Evolutionary conservation across 1,284 basidiomycete species (phyloP).

Genomic region (Coniferiporia weirii): DNA sequence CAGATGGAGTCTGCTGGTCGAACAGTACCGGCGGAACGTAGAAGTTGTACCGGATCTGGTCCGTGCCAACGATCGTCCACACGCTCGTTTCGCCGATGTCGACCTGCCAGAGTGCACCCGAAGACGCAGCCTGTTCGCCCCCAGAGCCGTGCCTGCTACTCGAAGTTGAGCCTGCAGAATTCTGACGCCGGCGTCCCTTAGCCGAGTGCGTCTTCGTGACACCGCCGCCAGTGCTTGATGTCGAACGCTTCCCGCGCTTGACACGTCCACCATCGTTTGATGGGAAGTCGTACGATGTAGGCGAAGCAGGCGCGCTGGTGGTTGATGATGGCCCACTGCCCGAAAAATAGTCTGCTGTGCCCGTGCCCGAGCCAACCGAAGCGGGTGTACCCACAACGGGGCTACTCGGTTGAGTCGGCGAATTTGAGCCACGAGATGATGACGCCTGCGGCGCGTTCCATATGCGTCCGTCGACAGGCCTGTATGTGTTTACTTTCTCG

Average conservation of each 20-base stretch:
- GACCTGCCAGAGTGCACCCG: slow-evolving; percentile 80
- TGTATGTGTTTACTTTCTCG: slow-evolving; percentile 83
- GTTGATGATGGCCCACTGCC: slow-evolving; percentile 36
- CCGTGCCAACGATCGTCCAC: slow-evolving; percentile 90
- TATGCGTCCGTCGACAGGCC: slow-evolving; percentile 75
- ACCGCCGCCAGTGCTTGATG: slow-evolving; percentile 60
- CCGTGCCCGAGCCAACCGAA: slow-evolving; percentile 30
- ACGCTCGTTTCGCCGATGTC: slow-evolving; percentile 87
- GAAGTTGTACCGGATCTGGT: slow-evolving; percentile 88
- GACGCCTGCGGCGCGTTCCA: slow-evolving; percentile 48
- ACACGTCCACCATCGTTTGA: slow-evolving; percentile 79
- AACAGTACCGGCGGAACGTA: slow-evolving; percentile 83
- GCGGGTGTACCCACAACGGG: slow-evolving; percentile 61
- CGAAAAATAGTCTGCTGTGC: slow-evolving; percentile 64
- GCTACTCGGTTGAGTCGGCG: slow-evolving; percentile 61
- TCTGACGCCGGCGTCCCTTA: slow-evolving; percentile 65
- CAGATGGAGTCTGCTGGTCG: slow-evolving; percentile 61
- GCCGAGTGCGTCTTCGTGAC: slow-evolving; percentile 51
- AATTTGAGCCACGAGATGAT: slow-evolving; percentile 43
- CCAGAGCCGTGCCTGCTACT: slow-evolving; percentile 58
- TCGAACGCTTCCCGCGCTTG: slow-evolving; percentile 69
- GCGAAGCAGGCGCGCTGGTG: slow-evolving; percentile 52
- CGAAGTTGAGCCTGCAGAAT: slow-evolving; percentile 59
- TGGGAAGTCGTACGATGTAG: slow-evolving; percentile 62
- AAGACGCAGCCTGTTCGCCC: slow-evolving; percentile 61